Percentiles rank a stretch among this genome's conserved stretches.
Conservation (phyloP, 371 early-diverging fungal species). For the Zychaea mexicana region DNA sequence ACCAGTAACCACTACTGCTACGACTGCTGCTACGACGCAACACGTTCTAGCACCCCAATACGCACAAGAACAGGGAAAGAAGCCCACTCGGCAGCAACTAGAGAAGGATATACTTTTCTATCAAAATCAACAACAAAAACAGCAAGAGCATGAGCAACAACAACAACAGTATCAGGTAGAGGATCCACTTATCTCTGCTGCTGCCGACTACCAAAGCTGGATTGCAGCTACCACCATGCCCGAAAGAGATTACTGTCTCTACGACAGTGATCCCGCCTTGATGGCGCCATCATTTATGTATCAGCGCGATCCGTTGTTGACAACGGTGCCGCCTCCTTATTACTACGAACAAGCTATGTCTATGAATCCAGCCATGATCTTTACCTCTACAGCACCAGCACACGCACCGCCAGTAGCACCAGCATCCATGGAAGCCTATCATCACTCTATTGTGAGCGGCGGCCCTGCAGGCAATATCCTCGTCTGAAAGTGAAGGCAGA, state of each 20-base stretch:
- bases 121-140: constrained; percentile 5
- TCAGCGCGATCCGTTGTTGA: constrained; percentile 7
- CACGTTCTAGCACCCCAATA: too few relatives aligned
- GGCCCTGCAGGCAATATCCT: neutral
- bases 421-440: neutral
- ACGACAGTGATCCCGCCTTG: neutral
- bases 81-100: too few relatives aligned
- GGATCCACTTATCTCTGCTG: neutral
- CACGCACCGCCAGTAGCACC: neutral
- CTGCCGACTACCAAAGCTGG: neutral
- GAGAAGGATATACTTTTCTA: too few relatives aligned
- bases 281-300: neutral
- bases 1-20: neutral
- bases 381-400: neutral
- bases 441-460: neutral
- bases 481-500: neutral
- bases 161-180: neutral
- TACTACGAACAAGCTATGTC: constrained; percentile 2
- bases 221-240: neutral
- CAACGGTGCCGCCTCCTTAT: constrained; percentile 1
- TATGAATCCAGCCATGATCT: constrained; percentile 2
- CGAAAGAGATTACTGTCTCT: neutral
- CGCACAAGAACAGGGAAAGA: too few relatives aligned
- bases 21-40: too few relatives aligned
- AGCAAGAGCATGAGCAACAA: neutral